Evolutionary conservation across 495 filamentous ascomycete species (phyloP).

Genomic region (Neurospora sp.): DNA sequence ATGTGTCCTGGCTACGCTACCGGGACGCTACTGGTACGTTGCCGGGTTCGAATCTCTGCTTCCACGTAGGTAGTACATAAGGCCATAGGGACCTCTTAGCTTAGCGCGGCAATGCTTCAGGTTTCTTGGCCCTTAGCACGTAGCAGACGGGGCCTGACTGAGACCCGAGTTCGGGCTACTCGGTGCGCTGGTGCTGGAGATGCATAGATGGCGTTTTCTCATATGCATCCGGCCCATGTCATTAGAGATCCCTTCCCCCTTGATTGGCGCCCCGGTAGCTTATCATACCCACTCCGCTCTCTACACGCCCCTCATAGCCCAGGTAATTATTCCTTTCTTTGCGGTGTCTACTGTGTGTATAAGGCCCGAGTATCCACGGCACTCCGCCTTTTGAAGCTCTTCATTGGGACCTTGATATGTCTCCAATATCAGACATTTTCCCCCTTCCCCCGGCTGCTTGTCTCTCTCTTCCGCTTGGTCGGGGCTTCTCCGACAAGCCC

Average conservation of each 20-base stretch:
- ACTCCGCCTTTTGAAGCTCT: background rate
- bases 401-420: background rate
- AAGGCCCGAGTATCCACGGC: background rate
- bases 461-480: background rate
- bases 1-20: background rate
- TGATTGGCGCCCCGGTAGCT: slow-evolving; percentile 15
- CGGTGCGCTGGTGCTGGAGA: slow-evolving; percentile 10
- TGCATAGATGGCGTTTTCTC: slow-evolving; percentile 20
- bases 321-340: background rate
- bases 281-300: slow-evolving; percentile 8
- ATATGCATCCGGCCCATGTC: slow-evolving; percentile 15
- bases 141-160: background rate
- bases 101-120: background rate
- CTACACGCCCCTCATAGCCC: slow-evolving; percentile 11
- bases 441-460: background rate
- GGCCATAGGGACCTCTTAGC: background rate
- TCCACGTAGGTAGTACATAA: background rate
- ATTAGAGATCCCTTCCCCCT: slow-evolving; percentile 6
- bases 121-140: background rate
- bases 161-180: background rate
- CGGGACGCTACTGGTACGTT: background rate
- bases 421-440: background rate
- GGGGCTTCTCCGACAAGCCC: background rate
- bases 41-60: background rate
- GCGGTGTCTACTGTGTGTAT: background rate